phyloP scores from a whole-genome alignment of 169 alveolate species.

The Plasmodium fragile region DNA sequence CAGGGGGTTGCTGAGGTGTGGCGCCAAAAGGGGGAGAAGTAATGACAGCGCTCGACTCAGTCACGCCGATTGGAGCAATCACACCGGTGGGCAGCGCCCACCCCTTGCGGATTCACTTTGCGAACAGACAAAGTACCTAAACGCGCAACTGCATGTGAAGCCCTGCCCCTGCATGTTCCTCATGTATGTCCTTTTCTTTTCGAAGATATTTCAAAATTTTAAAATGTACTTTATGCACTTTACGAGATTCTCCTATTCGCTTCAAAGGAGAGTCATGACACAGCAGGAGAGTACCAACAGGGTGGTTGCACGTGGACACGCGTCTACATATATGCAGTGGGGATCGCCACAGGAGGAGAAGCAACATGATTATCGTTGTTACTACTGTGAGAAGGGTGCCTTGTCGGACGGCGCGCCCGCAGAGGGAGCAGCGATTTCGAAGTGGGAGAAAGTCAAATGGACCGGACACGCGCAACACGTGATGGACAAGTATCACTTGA shows the following conservation, averaged over 20 bases:
- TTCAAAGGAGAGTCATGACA: background rate
- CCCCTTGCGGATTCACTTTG: background rate
- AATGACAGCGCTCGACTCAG: too few species aligned
- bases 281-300: background rate
- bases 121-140: background rate
- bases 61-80: background rate
- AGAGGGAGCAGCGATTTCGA: background rate
- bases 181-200: slow-evolving; percentile 43
- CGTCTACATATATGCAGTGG: background rate
- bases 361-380: background rate
- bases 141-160: slow-evolving; percentile 10
- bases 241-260: slow-evolving; percentile 48
- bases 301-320: background rate
- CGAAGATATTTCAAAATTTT: slow-evolving; percentile 43
- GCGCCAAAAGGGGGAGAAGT: background rate
- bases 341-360: background rate
- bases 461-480: background rate
- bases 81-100: background rate
- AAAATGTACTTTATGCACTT: slow-evolving; percentile 69
- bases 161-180: slow-evolving; percentile 68
- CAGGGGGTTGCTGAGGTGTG: background rate
- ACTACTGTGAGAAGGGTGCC: background rate
- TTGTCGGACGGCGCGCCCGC: background rate
- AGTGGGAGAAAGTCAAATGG: background rate
- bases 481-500: background rate